Evolutionary conservation across 805 yeast genomes (phyloP).

Genomic region (Lipomyces chichibuensis): DNA sequence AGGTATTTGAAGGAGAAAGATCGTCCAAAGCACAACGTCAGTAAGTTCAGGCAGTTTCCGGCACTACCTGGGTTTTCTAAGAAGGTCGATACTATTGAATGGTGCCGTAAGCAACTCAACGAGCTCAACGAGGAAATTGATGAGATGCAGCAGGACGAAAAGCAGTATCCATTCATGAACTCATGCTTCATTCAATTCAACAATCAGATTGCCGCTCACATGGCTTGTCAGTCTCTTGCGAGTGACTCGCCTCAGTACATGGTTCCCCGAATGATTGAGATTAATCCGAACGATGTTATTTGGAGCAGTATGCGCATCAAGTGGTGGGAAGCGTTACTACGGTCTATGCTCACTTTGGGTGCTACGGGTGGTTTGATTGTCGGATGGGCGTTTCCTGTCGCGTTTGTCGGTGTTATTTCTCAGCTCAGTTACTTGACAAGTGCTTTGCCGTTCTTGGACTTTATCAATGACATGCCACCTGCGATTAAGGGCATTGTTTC

Average conservation of each 20-base stretch:
- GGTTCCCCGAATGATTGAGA: constrained; percentile 50
- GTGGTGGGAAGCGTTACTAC: constrained; percentile 46
- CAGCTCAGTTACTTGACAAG: constrained; percentile 74
- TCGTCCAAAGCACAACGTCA: constrained; percentile 70
- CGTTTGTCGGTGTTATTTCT: constrained; percentile 73
- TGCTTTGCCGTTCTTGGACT: constrained; percentile 71
- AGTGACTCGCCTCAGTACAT: constrained; percentile 50
- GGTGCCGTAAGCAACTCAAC: constrained; percentile 67
- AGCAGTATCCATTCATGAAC: constrained; percentile 63
- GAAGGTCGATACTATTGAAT: constrained; percentile 82
- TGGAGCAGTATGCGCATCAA: constrained; percentile 64
- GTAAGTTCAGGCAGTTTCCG: constrained; percentile 18
- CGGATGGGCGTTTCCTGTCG: constrained; percentile 82
- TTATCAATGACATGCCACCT: constrained; percentile 63
- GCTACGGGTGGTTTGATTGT: constrained; percentile 56
- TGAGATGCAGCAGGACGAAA: constrained; percentile 62
- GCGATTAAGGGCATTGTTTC: constrained; percentile 80
- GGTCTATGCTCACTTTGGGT: constrained; percentile 52
- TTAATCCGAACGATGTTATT: constrained; percentile 67
- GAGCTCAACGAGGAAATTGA: constrained; percentile 69
- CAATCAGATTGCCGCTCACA: constrained; percentile 58
- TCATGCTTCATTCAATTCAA: constrained; percentile 74
- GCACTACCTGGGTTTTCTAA: constrained; percentile 56
- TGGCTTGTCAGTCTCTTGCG: constrained; percentile 57
- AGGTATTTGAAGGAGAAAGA: constrained; percentile 62